Evolutionary conservation across 306 rosid species (phyloP), one percentile per base, ranked within the genome.

Genomic region (Begonia peltatifolia): DNA sequence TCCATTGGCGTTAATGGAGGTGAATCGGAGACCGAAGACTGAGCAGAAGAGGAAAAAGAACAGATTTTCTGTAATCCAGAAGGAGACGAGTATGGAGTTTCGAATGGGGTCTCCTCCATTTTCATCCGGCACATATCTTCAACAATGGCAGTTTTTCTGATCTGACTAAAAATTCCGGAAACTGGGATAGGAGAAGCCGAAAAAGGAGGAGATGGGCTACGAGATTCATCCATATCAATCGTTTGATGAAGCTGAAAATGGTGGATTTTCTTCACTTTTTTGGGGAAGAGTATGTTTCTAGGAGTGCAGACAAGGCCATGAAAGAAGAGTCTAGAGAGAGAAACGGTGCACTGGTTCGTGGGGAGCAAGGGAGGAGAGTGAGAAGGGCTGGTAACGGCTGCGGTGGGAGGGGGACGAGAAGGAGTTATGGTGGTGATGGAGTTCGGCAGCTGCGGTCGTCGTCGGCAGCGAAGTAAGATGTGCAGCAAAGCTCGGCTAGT

Each of bases 401-500:
- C 41, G 53, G 60, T 48, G 3, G 18, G 16, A 11, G 62, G 46
- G 38, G 53, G 14, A 35, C 10, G 43, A 18, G 58, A 10, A 22
- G 61, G 63, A 7, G 41, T 17, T 47, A 71, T 71, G 78, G 52
- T 70, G 81, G 55, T 48, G 81, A 54, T 48, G 38, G 38, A 30
- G 38, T 5, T 30, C 38, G 6, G 38, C 38, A 7, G 7, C 38
- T 5, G 38, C 6, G 7, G 9, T 30, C 38, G 5, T 58, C 69
- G 75, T 60, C 94, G 95, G 43, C 94, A 79, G 42, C 81, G 81
- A 71, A 76, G 81, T 43, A 90, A 70, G 62, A 90, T 88, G 56
- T 95, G 38, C 99, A 90, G 68, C 83, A 90, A 71, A 90, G 94
- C 72, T 90, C 93, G 11, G 84, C 92, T 0, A 90, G 75, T 23